phyloP scores from a whole-genome alignment of 441 rosid species.

The Gossypium lobatum region DNA sequence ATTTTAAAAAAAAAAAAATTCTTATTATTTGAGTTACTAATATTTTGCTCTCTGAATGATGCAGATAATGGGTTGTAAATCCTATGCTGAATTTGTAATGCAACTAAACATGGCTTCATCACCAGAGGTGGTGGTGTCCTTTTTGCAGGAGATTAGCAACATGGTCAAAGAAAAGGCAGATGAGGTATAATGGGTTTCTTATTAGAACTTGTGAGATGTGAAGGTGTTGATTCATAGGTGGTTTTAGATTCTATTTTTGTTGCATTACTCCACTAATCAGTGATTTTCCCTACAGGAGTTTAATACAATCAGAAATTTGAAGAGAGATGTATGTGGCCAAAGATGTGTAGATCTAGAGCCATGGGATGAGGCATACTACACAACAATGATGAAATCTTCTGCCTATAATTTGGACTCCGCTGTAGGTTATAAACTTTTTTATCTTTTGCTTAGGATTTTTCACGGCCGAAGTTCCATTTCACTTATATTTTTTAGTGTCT shows the following conservation, averaged over 20 bases:
- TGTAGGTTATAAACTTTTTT: conserved; percentile 41
- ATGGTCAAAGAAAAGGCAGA: conserved; percentile 72
- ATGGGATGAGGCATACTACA: conserved; percentile 91
- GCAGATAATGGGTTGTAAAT: conserved; percentile 73
- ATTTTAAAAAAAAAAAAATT: neutral
- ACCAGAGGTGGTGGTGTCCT: conserved; percentile 71
- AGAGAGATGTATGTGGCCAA: conserved; percentile 55
- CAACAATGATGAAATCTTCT: conserved; percentile 77
- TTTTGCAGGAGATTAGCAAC: conserved; percentile 76
- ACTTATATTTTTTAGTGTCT: neutral
- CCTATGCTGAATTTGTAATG: conserved; percentile 69
- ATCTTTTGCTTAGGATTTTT: conserved; percentile 10
- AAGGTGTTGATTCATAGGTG: neutral
- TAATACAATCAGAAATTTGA: conserved; percentile 53
- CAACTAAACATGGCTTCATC: conserved; percentile 81
- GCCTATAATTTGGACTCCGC: conserved; percentile 58
- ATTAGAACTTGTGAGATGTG: neutral
- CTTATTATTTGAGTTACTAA: neutral
- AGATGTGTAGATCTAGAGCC: conserved; percentile 63
- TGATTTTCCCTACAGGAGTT: conserved; percentile 52
- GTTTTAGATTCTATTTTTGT: conserved; percentile 12
- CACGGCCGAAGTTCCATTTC: neutral
- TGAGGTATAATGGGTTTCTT: conserved; percentile 43
- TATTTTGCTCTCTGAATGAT: conserved; percentile 7
- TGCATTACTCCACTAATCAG: conserved; percentile 11